Evolutionary conservation across 768 basidiomycete genomes (phyloP).

Genomic region (Mycena rosella): DNA sequence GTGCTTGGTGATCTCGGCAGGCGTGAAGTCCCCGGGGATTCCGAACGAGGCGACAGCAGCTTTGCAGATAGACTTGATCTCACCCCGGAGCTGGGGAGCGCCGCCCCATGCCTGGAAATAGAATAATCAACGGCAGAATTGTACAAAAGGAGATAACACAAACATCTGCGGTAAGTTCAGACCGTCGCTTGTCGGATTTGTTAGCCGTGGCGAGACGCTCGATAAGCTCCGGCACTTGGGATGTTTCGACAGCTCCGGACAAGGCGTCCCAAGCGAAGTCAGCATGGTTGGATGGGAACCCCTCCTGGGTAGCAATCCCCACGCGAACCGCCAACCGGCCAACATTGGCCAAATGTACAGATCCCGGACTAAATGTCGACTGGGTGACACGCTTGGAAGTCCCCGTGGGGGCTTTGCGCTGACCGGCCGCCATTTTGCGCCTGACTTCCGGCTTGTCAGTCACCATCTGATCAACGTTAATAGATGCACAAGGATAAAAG

Average conservation of each 20-base stretch:
- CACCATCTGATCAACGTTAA: not conserved
- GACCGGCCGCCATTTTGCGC: not conserved
- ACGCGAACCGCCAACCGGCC: constrained; percentile 4
- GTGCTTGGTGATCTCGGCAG: not conserved
- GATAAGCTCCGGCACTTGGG: not conserved
- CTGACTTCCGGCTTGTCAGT: not conserved
- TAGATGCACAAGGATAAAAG: too few relatives aligned
- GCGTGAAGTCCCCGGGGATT: not conserved
- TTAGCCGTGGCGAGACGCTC: not conserved
- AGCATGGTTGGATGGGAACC: not conserved
- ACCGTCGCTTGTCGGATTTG: not conserved
- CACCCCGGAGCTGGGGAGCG: not conserved
- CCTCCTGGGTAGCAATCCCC: not conserved
- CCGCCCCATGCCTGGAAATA: constrained; percentile 7
- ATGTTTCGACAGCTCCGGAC: not conserved
- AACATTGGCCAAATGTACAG: not conserved
- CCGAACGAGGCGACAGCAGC: not conserved
- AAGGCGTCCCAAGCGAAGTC: not conserved
- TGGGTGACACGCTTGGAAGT: not conserved
- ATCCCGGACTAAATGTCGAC: not conserved
- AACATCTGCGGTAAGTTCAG: not conserved
- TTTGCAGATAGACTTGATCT: not conserved
- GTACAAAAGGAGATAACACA: not conserved
- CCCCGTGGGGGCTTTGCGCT: not conserved
- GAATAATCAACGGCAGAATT: not conserved